phyloP scores from a whole-genome alignment of 768 basidiomycete genomes.

The Exidia glandulosa region DNA sequence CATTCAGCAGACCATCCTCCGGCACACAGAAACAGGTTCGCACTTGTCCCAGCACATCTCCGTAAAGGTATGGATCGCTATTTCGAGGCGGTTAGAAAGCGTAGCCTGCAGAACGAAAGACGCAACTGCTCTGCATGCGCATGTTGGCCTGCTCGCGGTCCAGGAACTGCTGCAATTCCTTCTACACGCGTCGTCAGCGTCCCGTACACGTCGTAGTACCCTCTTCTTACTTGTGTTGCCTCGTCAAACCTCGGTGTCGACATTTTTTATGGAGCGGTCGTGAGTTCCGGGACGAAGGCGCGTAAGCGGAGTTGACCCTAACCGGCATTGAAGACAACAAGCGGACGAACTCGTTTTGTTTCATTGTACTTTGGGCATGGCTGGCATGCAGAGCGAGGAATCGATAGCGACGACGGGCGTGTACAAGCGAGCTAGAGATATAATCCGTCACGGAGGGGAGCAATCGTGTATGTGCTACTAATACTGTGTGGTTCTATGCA shows the following conservation, averaged over 20 bases:
- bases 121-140: constrained; percentile 43
- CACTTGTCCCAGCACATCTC: constrained; percentile 90
- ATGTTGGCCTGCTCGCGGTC: constrained; percentile 78
- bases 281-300: too few relatives aligned
- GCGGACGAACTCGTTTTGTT: too few relatives aligned
- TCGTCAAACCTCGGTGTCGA: constrained; percentile 50
- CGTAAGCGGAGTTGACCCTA: too few relatives aligned
- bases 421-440: too few relatives aligned
- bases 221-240: constrained; percentile 48
- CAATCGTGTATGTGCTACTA: too few relatives aligned
- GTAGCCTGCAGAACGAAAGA: not conserved
- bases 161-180: constrained; percentile 70
- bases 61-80: constrained; percentile 64
- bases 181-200: constrained; percentile 33
- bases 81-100: not conserved
- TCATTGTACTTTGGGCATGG: too few relatives aligned
- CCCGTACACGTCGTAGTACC: not conserved
- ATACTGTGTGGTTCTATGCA: too few relatives aligned
- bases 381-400: too few relatives aligned
- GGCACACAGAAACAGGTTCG: constrained; percentile 18
- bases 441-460: too few relatives aligned
- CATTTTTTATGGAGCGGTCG: too few relatives aligned
- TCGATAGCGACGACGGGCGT: too few relatives aligned
- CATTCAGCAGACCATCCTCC: not conserved
- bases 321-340: too few relatives aligned